Base-by-base conservation (phyloP, 2,329 filamentous ascomycete genomes). In the Microcyclosporella mali region DNA sequence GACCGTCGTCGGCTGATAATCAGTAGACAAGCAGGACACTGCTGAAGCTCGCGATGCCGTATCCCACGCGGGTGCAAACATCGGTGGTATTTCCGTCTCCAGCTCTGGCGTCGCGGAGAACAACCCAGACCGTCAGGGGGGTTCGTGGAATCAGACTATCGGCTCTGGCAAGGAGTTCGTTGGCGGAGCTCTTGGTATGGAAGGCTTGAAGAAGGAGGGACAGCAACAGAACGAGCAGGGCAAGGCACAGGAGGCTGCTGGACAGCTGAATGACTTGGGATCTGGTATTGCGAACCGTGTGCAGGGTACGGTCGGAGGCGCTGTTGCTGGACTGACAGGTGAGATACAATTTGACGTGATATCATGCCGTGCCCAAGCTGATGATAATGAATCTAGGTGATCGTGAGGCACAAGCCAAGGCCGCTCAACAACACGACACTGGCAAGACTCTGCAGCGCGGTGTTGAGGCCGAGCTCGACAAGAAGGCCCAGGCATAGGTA, bases 91-190 rank as follows among this genome's bases (percentile, higher is more conserved):
- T 62, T 79, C 82, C 17, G 74, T 85, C 45, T 82, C 82, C 9
- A 72, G 81, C 38, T 77, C 79, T 0, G 87, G 87, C 36, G 83
- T 81, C 28, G 71, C 85, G 37, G 76, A 82, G 49, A 87, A 95
- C 66, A 73, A 86, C 66, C 72, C 81, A 9, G 73, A 90, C 63
- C 85, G 88, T 52, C 70, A 74, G 16, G 63, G 78, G 14, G 89
- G 90, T 33, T 74, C 75, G 14, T 94, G 84, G 81, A 87, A 95
- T 71, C 89, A 95, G 70, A 94, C 88, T 4, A 61, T 89, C n/a
- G 90, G 89, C 40, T 78, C 84, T 1, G 82, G 82, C 33, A 95
- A 95, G 72, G 87, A 95, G 64, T 72, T 81, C 3, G 51, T 92
- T 1, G 90, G 90, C 45, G 81, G 82, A 14, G 56, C 90, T 4